Evolutionary conservation across 495 filamentous ascomycete species (phyloP).

Genomic region (Penicillium parvum): DNA sequence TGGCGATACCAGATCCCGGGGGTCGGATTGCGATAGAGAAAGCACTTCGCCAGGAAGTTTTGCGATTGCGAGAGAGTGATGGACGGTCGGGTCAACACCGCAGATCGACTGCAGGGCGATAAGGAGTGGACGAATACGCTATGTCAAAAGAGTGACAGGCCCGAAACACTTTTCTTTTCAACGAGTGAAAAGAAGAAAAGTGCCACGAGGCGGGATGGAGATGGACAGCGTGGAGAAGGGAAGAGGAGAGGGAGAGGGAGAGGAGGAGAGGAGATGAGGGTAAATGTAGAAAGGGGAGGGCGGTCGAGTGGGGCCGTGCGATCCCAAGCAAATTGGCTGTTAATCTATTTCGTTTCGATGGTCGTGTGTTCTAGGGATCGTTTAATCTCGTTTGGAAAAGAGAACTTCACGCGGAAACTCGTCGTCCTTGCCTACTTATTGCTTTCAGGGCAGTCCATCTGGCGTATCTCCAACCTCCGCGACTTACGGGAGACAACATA

Average conservation of each 20-base stretch:
- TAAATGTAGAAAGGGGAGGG: constrained; percentile 28
- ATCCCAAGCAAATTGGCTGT: constrained; percentile 9
- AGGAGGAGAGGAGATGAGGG: constrained; percentile 8
- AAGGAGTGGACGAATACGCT: constrained; percentile 21
- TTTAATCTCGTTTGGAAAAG: neutral
- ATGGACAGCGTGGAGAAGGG: constrained; percentile 13
- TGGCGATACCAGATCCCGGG: constrained; percentile 37
- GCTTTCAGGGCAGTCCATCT: neutral
- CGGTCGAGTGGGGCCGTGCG: constrained; percentile 21
- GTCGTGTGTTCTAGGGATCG: neutral
- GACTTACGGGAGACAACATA: constrained; percentile 13
- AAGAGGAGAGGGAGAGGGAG: constrained; percentile 17
- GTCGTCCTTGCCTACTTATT: constrained; percentile 14
- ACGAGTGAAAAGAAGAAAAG: constrained; percentile 22
- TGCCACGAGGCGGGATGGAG: constrained; percentile 16
- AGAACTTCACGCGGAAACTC: neutral
- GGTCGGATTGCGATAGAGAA: constrained; percentile 1
- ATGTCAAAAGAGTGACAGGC: constrained; percentile 42
- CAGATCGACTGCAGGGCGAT: constrained; percentile 39
- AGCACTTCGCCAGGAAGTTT: constrained; percentile 43
- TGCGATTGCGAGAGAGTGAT: constrained; percentile 3
- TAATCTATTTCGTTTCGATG: no score
- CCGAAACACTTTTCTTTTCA: constrained; percentile 30
- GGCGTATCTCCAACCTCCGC: constrained; percentile 19
- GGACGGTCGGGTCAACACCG: constrained; percentile 17